phyloP scores from a whole-genome alignment of 371 early-diverging fungal genomes.

The Rhizopus stolonifer region DNA sequence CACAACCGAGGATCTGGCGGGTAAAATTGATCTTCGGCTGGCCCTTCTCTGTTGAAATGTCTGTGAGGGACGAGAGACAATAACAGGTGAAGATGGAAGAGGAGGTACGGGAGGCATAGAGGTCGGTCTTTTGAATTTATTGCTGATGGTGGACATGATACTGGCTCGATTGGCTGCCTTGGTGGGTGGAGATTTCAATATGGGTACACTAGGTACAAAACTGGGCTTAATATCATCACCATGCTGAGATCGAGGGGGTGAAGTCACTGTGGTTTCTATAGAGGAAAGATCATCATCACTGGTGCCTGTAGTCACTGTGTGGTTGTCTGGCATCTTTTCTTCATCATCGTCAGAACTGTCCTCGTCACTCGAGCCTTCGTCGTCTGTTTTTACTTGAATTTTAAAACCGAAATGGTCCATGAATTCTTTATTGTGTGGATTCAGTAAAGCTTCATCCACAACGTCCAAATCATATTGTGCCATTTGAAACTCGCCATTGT shows the following conservation, averaged over 20 bases:
- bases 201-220: conserved; percentile 5
- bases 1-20: background rate
- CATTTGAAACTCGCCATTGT: conserved; percentile 2
- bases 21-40: conserved; percentile 10
- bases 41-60: conserved; percentile 27
- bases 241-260: conserved; percentile 9
- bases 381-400: conserved; percentile 46
- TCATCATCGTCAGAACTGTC: conserved; percentile 14
- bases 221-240: conserved; percentile 9
- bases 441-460: conserved; percentile 39
- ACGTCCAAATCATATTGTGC: conserved; percentile 44
- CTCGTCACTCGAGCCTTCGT: conserved; percentile 27
- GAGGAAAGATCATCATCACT: conserved; percentile 23
- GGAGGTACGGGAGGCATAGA: conserved; percentile 7
- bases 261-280: conserved; percentile 30
- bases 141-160: conserved; percentile 14
- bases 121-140: conserved; percentile 17
- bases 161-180: background rate
- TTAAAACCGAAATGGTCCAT: conserved; percentile 46
- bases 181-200: conserved; percentile 16
- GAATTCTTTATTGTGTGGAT: conserved; percentile 38
- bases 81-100: background rate
- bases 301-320: background rate
- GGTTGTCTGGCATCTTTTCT: conserved; percentile 2
- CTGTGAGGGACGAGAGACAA: conserved; percentile 24